phyloP scores from a whole-genome alignment of 192 early-diverging fungal species.

The Powellomyces hirtus region DNA sequence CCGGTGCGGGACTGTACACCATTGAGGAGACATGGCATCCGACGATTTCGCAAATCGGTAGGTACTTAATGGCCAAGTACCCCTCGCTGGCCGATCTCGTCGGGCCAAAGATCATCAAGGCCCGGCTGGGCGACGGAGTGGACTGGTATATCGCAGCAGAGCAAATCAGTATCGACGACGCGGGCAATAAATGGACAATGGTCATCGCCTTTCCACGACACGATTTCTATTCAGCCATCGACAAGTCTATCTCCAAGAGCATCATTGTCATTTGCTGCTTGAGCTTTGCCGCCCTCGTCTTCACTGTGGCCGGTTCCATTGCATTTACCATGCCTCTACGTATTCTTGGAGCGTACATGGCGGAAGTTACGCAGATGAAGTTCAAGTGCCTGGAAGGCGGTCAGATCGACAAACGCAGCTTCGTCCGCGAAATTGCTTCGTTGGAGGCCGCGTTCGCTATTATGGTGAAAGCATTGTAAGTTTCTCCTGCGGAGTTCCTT shows the following conservation, averaged over 20 bases:
- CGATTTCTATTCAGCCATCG: slow-evolving; percentile 10
- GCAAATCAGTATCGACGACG: neutral
- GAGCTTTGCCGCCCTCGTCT: neutral
- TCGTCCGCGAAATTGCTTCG: neutral
- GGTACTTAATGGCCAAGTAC: neutral
- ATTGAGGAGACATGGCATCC: neutral
- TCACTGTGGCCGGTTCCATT: neutral
- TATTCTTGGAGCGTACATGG: neutral
- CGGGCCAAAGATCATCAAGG: neutral
- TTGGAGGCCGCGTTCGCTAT: too few relatives aligned
- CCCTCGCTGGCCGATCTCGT: neutral
- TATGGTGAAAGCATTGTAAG: too few relatives aligned
- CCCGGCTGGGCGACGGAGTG: neutral
- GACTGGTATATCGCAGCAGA: slow-evolving; percentile 2
- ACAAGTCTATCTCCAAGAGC: slow-evolving; percentile 11
- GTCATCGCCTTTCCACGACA: slow-evolving; percentile 13
- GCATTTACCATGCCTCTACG: neutral
- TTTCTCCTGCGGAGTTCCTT: too few relatives aligned
- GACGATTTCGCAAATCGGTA: neutral
- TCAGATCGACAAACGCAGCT: neutral
- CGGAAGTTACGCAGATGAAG: slow-evolving; percentile 10
- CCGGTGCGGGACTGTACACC: neutral
- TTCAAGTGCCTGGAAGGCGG: neutral
- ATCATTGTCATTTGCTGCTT: slow-evolving; percentile 2
- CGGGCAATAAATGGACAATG: neutral